Base-by-base conservation (phyloP, 805 yeast species). In the Wickerhamomyces bovis region DNA sequence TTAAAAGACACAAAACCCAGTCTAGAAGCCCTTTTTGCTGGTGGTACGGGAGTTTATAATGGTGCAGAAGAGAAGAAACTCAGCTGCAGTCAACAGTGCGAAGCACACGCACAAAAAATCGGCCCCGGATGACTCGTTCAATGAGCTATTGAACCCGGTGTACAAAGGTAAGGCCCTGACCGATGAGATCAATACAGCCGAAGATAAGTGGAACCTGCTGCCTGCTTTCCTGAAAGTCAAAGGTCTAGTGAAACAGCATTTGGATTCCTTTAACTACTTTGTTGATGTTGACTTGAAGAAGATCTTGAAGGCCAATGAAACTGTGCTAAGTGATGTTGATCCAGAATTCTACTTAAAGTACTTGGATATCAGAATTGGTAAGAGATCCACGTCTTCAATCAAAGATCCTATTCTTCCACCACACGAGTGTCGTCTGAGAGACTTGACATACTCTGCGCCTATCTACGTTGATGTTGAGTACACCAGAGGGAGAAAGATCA, bases 251-350 rank as follows among this genome's bases (percentile, higher is more conserved):
- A 94, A 94, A 61, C 99, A 94, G 71, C 99, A 94, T 71, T 73
- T 94, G 61, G 99, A 94, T 63, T 94, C 99, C n/a, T 94, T 89
- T 75, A 92, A 94, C 63, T 94, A 88, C 68, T 94, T 94, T 64
- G 95, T 94, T 18, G 97, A 94, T 59, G 82, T 80, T 7, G 99
- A 94, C 63, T 75, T 94, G 64, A 89, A 87, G 68, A 92, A 94
- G 63, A 94, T 94, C 65, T 85, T 94, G 50, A 72, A 78, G 55
- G 99, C 99, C 15, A 94, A 94, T 65, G 90, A 90, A 67, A 69
- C 78, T 44, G 89, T 94, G 36, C 71, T 94, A 23, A 83, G 94
- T 57, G 99, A 94, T 66, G 98, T 94, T 33, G 98, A 92, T 67
- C 99, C 99, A 1, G 96, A 90, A 61, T 94, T 94, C 61, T 94